A percentile compares a stretch with the other conserved stretches of the same genome.
phyloP scores from a whole-genome alignment of 2,329 filamentous ascomycete species.

The Neonectria faginata region DNA sequence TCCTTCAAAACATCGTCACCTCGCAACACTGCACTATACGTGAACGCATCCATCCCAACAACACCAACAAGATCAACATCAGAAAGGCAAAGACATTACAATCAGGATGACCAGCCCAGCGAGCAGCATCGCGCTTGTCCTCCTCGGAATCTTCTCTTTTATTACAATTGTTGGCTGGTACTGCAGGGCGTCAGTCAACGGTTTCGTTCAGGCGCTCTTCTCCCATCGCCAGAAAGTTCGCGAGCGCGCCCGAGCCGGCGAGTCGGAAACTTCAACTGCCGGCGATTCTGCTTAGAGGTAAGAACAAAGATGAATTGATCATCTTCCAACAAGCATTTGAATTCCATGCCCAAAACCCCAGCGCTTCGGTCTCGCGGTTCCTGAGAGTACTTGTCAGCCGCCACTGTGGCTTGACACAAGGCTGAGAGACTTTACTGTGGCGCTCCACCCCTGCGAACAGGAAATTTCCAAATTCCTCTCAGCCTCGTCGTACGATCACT shows the following conservation, averaged over 20 bases:
- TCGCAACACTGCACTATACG: background rate
- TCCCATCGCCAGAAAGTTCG: conserved; percentile 32
- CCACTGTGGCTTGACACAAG: conserved; percentile 41
- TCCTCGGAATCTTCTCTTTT: conserved; percentile 48
- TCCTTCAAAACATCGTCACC: background rate
- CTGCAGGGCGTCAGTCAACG: conserved; percentile 45
- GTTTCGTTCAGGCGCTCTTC: conserved; percentile 47
- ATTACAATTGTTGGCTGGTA: conserved; percentile 48
- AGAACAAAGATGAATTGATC: background rate
- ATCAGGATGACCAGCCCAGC: conserved; percentile 47
- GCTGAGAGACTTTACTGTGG: conserved; percentile 27
- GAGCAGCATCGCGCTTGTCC: conserved; percentile 47
- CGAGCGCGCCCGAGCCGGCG: conserved; percentile 1
- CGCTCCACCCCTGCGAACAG: conserved; percentile 28
- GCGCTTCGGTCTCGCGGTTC: background rate
- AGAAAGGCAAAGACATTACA: background rate
- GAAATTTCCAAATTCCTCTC: conserved; percentile 43
- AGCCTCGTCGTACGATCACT: conserved; percentile 47
- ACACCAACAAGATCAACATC: background rate
- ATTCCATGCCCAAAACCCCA: background rate
- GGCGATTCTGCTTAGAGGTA: conserved; percentile 33
- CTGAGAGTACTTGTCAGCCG: conserved; percentile 31
- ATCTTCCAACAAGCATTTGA: background rate
- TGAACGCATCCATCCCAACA: background rate
- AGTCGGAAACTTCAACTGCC: conserved; percentile 27